phyloP scores from a whole-genome alignment of 305 asterid genomes.

The Solanum aculeatissimum region DNA sequence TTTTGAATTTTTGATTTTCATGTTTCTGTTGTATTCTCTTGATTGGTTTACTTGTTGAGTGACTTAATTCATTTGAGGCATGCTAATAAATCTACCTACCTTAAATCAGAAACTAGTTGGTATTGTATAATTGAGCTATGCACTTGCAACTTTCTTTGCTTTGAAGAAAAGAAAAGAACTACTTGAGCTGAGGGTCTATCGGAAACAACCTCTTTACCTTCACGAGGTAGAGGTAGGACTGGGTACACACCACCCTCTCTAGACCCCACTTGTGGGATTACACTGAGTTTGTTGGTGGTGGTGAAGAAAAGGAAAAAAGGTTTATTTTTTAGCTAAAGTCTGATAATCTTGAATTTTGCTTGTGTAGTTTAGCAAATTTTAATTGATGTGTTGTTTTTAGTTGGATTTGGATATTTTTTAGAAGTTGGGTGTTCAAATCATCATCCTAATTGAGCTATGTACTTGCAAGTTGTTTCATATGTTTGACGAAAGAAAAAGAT shows the following conservation, averaged over 20 bases:
- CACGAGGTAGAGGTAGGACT: neutral
- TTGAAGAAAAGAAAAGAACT: neutral
- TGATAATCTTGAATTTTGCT: neutral
- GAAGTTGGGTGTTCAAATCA: neutral
- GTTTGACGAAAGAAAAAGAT: neutral
- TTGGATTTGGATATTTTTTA: neutral
- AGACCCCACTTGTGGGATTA: neutral
- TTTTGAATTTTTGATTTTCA: neutral
- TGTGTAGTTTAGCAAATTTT: neutral
- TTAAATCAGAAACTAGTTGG: neutral
- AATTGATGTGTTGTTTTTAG: neutral
- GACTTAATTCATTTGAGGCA: neutral
- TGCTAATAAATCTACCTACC: neutral
- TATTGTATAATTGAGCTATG: neutral
- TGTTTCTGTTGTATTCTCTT: neutral
- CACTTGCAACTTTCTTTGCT: neutral
- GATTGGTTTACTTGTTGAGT: neutral
- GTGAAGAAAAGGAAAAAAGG: neutral
- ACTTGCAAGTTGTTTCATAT: neutral
- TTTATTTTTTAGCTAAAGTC: neutral
- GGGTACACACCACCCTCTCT: neutral
- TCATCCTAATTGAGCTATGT: neutral
- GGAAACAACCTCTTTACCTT: neutral
- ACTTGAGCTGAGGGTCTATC: neutral
- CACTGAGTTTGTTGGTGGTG: neutral